phyloP scores from a whole-genome alignment of 2,329 filamentous ascomycete species.

The Chrysoporthe puriensis region DNA sequence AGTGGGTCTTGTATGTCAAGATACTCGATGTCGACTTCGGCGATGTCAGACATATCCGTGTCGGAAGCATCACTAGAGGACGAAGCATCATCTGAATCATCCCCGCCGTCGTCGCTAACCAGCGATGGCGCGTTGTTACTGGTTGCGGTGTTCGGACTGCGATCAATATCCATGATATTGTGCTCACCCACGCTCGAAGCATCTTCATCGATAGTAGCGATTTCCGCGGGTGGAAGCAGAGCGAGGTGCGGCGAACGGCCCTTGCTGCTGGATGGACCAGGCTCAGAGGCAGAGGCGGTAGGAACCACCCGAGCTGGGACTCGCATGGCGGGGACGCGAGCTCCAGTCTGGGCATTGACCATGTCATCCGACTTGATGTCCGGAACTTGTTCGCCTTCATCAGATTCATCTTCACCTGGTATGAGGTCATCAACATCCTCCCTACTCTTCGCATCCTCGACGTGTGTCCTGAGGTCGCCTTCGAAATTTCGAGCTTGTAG shows the following conservation, averaged over 20 bases:
- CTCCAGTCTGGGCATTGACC: conserved; percentile 32
- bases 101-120: conserved; percentile 80
- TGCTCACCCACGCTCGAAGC: conserved; percentile 48
- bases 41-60: conserved; percentile 56
- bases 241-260: conserved; percentile 47
- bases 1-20: conserved; percentile 44
- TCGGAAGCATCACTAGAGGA: conserved; percentile 60
- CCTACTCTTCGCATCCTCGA: conserved; percentile 62
- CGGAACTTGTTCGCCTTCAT: conserved; percentile 47
- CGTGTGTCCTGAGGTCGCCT: conserved; percentile 61
- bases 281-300: conserved; percentile 50
- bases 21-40: conserved; percentile 65
- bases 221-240: conserved; percentile 36
- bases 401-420: conserved; percentile 56
- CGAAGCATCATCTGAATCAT: conserved; percentile 70
- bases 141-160: conserved; percentile 70
- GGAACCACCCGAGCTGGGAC: conserved; percentile 62
- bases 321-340: conserved; percentile 52
- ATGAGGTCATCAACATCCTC: conserved; percentile 53
- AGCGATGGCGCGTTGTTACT: conserved; percentile 80
- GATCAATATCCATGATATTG: conserved; percentile 56
- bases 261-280: conserved; percentile 62
- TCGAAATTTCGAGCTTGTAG: conserved; percentile 65
- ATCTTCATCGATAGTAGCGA: conserved; percentile 30
- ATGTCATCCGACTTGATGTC: conserved; percentile 31